Conservation (phyloP, 2,329 filamentous ascomycete species). For the Chrysosporium keratinophilum region DNA sequence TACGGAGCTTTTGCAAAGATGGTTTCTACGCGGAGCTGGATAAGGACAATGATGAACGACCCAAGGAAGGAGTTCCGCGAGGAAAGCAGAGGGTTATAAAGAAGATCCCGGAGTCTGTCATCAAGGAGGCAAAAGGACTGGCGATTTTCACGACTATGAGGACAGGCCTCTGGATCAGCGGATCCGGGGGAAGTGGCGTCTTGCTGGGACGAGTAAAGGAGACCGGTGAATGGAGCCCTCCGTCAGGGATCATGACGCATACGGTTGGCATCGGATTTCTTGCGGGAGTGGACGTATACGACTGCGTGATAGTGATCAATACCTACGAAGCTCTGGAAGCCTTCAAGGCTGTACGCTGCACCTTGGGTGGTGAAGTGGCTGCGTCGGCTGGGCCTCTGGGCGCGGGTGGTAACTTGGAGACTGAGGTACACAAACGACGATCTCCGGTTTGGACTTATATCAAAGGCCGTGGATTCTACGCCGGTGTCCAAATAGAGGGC, state of each 20-base stretch:
- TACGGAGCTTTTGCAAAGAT: constrained; percentile 82
- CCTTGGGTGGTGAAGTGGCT: constrained; percentile 69
- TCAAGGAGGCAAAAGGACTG: constrained; percentile 78
- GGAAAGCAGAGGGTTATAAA: constrained; percentile 57
- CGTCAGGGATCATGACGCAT: constrained; percentile 81
- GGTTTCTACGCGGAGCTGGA: constrained; percentile 57
- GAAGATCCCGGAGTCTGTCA: constrained; percentile 77
- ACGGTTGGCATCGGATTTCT: constrained; percentile 82
- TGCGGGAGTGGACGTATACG: constrained; percentile 87
- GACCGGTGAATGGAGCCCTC: constrained; percentile 83
- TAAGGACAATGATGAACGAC: constrained; percentile 30
- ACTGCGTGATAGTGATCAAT: constrained; percentile 89
- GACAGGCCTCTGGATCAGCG: constrained; percentile 81
- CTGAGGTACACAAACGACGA: constrained; percentile 56
- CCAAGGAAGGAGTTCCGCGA: constrained; percentile 42
- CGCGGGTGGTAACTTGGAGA: constrained; percentile 62
- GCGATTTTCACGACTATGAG: constrained; percentile 95
- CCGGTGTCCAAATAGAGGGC: constrained; percentile 75
- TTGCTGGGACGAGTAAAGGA: constrained; percentile 66
- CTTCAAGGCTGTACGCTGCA: constrained; percentile 69
- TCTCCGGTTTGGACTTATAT: constrained; percentile 74
- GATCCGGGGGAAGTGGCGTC: constrained; percentile 80
- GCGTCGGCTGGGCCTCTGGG: constrained; percentile 68
- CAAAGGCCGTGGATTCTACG: constrained; percentile 81
- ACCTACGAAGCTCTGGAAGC: constrained; percentile 71